Evolutionary conservation across 148 eudicot species (phyloP), one percentile per base, ranked within the genome.

Genomic region (Cornus controversa): DNA sequence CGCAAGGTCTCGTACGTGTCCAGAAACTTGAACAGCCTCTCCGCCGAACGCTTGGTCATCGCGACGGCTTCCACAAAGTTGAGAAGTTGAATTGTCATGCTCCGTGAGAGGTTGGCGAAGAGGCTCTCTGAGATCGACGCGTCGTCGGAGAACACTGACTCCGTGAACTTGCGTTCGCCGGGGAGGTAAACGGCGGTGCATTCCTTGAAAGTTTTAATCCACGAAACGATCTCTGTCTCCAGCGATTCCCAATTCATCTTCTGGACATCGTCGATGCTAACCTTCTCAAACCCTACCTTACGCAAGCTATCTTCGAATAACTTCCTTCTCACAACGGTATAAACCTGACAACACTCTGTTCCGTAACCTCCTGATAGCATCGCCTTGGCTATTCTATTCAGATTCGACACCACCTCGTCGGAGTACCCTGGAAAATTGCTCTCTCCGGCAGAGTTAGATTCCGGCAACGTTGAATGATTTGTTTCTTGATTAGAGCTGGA

Each of bases 11-110:
- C 98, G 24, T 95, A 90, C 63, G 89, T 85, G 78, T 91, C 93
- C 3, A 93, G 84, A 68, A 86, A 90, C 78, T 95, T 95, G 84
- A 95, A 95, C 2, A 95, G 69, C 70, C 93, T 95, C 78, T 93
- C 94, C 0, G 96, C 79, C 0, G 93, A 85, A 0, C 90, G 86
- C 77, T 90, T 90, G 0, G 93, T 85, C 86, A 95, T 82, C 1
- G 91, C 77, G 0, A 90, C 90, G 0, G 96, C 97, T 76, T 85
- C 91, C 0, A 90, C 87, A 34, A 95, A 91, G 54, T 84, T 90
- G 58, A 93, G 77, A 5, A 91, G 77, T 42, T 84, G 83, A 10
- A 83, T 67, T 22, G 75, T 27, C 1, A 87, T 71, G n/a, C 54
- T 69, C 22, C 67, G 71, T 0, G 79, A 53, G 57, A 86, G 57